Conservation (phyloP, 352 stramenopile genomes). For the Pythium utonaiense region DNA sequence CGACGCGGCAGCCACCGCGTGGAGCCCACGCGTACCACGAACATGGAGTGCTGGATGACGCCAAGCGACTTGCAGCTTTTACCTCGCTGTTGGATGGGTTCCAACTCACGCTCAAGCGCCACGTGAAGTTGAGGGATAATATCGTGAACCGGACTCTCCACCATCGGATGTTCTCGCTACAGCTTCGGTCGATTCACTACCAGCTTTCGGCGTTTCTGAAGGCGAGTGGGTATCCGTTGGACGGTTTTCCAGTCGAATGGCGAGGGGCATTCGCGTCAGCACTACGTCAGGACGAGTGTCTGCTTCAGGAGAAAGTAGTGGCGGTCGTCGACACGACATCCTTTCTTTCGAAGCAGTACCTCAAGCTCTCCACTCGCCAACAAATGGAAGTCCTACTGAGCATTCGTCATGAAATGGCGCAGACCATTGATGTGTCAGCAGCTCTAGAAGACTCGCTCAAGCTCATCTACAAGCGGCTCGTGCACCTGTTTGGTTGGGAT, state of each 20-base stretch:
- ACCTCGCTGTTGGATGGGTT: conserved; percentile 46
- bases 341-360: conserved; percentile 58
- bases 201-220: conserved; percentile 20
- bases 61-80: conserved; percentile 18
- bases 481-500: conserved; percentile 30
- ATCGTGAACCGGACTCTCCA: conserved; percentile 24
- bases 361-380: conserved; percentile 29
- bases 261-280: conserved; percentile 10
- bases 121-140: conserved; percentile 21
- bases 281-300: conserved; percentile 44
- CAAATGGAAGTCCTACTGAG: conserved; percentile 60
- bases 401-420: conserved; percentile 39
- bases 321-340: conserved; percentile 43
- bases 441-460: conserved; percentile 59
- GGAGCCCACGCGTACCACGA: no score
- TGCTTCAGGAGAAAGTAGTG: conserved; percentile 51
- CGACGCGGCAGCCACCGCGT: conserved; percentile 18
- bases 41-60: conserved; percentile 6
- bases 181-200: conserved; percentile 26
- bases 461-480: conserved; percentile 53
- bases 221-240: not conserved
- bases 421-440: conserved; percentile 31
- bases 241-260: conserved; percentile 20
- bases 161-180: conserved; percentile 27
- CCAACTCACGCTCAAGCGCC: conserved; percentile 44